Evolutionary conservation across 495 filamentous ascomycete genomes (phyloP), one percentile per base, ranked within the genome.

Genomic region (Mytilinidion resinicola): DNA sequence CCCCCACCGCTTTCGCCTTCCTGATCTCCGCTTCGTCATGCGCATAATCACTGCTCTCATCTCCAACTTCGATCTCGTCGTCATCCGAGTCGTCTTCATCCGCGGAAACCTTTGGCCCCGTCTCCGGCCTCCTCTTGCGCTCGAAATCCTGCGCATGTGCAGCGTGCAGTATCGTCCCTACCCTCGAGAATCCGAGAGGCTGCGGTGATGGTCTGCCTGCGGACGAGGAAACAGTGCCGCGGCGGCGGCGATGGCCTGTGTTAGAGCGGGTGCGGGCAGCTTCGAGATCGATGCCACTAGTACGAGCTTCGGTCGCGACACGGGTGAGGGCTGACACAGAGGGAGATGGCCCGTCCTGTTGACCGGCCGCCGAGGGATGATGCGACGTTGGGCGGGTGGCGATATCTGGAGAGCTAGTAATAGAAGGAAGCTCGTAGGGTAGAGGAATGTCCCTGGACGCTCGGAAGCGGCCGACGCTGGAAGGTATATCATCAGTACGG

Each of bases 101-200:
- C n/a, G 7, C n/a, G 34, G 33, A 55, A 37, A 37, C 48, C 49
- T 60, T 59, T 3, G 34, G 55, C 10, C 56, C 67, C 1, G 63
- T 51, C 12, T 69, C 74, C 4, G 81, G 77, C 49, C 75, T 80
- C 50, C 81, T 75, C 69, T 80, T 85, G 69, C 88, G 81, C 74
- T 93, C 85, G 69, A 95, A 96, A 69, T 96, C 91, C 64, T 93
- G 87, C 37, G 82, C 84, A 61, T 96, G 91, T 9, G 91, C 91
- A 39, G 79, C 74, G 5, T 84, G 81, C 60, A 95, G 75, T 10
- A 87, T 78, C 9, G 82, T 65, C 57, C 87, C 76, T 51, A 83
- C 73, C 15, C 84, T 66, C 53, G 76, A 53, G 12, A 76, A 47
- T 7, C 72, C 64, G 7, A 60, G 19, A n/a, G 63, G 41, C 8